Evolutionary conservation across 2,329 filamentous ascomycete species (phyloP).

Genomic region (Cladosporium oxysporum): DNA sequence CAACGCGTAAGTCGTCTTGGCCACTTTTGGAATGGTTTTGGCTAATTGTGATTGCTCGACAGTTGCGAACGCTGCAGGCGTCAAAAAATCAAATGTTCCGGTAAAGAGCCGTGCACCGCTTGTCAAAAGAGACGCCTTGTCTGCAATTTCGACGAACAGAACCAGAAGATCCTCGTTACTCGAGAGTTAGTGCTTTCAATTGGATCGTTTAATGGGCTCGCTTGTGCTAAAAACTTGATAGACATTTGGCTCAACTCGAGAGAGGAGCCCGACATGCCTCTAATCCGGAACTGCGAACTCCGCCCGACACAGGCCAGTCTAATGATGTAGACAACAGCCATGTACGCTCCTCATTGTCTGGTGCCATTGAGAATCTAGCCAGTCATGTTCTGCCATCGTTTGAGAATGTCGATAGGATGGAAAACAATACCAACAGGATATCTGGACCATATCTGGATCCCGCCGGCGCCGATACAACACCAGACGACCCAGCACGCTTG

Average conservation of each 20-base stretch:
- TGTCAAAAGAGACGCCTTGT: conserved; percentile 47
- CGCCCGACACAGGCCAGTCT: neutral
- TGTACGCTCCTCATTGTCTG: neutral
- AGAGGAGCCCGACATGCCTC: conserved; percentile 21
- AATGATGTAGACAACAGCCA: conserved; percentile 7
- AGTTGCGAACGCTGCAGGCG: conserved; percentile 50
- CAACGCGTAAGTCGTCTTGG: conserved; percentile 11
- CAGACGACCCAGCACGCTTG: conserved; percentile 11
- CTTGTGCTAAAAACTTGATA: conserved; percentile 15
- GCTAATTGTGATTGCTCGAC: neutral
- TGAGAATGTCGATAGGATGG: neutral
- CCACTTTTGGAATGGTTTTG: neutral
- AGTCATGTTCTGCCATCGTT: conserved; percentile 6
- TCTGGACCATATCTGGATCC: neutral
- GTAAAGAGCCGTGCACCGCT: conserved; percentile 46
- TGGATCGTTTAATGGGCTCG: neutral
- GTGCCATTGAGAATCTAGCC: neutral
- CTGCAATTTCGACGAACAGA: conserved; percentile 49
- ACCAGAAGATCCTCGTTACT: conserved; percentile 53
- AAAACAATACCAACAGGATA: neutral
- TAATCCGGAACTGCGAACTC: conserved; percentile 6
- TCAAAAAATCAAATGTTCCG: conserved; percentile 51
- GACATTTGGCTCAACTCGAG: conserved; percentile 26
- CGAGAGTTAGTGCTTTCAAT: conserved; percentile 28
- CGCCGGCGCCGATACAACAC: neutral